Evolutionary conservation across 2,329 filamentous ascomycete species (phyloP).

Genomic region (Trichocomaceae sp.): DNA sequence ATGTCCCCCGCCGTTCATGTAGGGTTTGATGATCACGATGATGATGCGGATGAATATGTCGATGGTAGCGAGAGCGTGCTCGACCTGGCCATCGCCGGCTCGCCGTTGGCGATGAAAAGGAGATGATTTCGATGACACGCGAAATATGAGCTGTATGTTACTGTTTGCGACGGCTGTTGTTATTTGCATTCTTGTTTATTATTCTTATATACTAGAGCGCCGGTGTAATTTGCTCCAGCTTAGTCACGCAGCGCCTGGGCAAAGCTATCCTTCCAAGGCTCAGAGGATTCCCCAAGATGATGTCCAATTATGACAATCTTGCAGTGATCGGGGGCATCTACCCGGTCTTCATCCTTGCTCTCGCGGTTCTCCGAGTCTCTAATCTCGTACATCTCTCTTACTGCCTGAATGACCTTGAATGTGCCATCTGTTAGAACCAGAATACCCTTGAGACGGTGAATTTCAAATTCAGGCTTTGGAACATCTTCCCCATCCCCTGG

Average conservation of each 20-base stretch:
- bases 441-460: constrained; percentile 82
- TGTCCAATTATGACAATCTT: constrained; percentile 45
- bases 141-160: neutral
- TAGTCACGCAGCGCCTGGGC: neutral
- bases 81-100: constrained; percentile 8
- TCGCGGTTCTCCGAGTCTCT: constrained; percentile 49
- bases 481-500: constrained; percentile 2
- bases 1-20: constrained; percentile 35
- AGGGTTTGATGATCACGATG: constrained; percentile 18
- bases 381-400: constrained; percentile 89
- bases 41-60: constrained; percentile 11
- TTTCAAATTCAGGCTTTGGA: constrained; percentile 54
- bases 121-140: constrained; percentile 2
- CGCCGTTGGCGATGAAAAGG: constrained; percentile 12
- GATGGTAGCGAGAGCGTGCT: constrained; percentile 7
- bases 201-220: neutral
- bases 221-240: no score
- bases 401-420: constrained; percentile 77
- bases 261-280: constrained; percentile 32
- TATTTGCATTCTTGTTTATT: neutral
- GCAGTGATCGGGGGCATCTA: constrained; percentile 24
- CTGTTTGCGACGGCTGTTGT: neutral
- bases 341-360: constrained; percentile 6
- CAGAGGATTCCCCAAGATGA: constrained; percentile 30
- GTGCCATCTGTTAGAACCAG: constrained; percentile 59